Conservation (phyloP, 148 eudicot genomes). For the Arctostaphylos glauca region DNA sequence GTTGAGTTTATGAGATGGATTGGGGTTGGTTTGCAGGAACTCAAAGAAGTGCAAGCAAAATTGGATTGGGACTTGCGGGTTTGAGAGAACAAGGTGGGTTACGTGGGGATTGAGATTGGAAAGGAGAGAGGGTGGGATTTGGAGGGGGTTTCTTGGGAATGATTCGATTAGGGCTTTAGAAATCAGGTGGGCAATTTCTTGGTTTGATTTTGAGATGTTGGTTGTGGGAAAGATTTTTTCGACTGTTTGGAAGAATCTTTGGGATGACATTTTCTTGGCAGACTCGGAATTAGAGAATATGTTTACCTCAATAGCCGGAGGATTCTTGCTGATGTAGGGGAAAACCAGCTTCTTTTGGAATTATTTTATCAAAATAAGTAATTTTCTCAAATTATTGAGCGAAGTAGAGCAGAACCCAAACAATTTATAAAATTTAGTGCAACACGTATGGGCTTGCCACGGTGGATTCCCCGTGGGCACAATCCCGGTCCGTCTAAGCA, state of each 20-base stretch:
- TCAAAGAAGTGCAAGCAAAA: slow-evolving; percentile 60
- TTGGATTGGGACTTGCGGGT: slow-evolving; percentile 45
- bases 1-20: slow-evolving; percentile 36
- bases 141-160: slow-evolving; percentile 25
- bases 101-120: slow-evolving; percentile 39
- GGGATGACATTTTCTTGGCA: slow-evolving; percentile 36
- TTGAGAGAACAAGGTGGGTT: slow-evolving; percentile 55
- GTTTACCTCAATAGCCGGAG: neutral
- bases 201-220: slow-evolving; percentile 28
- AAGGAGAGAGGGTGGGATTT: slow-evolving; percentile 31
- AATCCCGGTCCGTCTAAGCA: too few relatives aligned
- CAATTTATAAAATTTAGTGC: too few relatives aligned
- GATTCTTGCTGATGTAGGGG: neutral
- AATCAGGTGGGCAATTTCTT: slow-evolving; percentile 46
- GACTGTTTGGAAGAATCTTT: slow-evolving; percentile 35
- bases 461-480: too few relatives aligned
- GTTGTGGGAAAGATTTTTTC: slow-evolving; percentile 28
- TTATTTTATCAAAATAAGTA: too few relatives aligned
- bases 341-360: neutral
- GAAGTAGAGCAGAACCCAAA: too few relatives aligned
- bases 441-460: too few relatives aligned
- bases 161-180: slow-evolving; percentile 38
- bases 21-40: slow-evolving; percentile 35
- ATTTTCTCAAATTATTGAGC: too few relatives aligned
- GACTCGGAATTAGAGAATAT: neutral